Evolutionary conservation across 768 basidiomycete species (phyloP).

Genomic region (Cystobasidium ongulense): DNA sequence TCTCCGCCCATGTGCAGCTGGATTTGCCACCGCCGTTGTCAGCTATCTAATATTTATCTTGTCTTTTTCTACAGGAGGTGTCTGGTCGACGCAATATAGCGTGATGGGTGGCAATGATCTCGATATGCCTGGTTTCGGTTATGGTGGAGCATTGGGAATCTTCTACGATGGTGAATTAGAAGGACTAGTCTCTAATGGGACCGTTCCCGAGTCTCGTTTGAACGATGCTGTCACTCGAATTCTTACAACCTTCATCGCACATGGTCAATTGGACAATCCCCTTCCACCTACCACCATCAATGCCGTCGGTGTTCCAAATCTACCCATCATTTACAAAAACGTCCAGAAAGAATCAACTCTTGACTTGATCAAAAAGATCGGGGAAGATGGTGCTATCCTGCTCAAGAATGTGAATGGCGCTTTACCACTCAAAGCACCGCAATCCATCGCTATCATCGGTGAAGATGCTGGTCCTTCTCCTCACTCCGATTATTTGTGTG

Average conservation of each 20-base stretch:
- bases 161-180: constrained; percentile 34
- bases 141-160: constrained; percentile 27
- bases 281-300: constrained; percentile 13
- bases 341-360: constrained; percentile 24
- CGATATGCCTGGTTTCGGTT: constrained; percentile 29
- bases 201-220: constrained; percentile 59
- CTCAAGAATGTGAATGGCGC: constrained; percentile 31
- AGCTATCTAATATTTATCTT: no score
- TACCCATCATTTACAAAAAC: constrained; percentile 26
- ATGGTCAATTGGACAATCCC: constrained; percentile 21
- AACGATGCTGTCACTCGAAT: constrained; percentile 59
- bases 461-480: constrained; percentile 30
- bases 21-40: constrained; percentile 41
- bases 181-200: constrained; percentile 60
- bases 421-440: constrained; percentile 25
- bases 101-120: constrained; percentile 34
- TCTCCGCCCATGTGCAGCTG: no score
- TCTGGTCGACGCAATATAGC: constrained; percentile 12
- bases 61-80: constrained; percentile 15
- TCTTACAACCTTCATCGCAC: constrained; percentile 23
- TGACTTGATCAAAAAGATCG: constrained; percentile 30
- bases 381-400: constrained; percentile 29
- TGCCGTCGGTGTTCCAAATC: constrained; percentile 6
- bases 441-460: constrained; percentile 29
- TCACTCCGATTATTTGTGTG: constrained; percentile 5